Percentiles rank a stretch among this genome's conserved stretches.
Conservation (phyloP, 1,139 yeast genomes). For the Spathaspora sp. region DNA sequence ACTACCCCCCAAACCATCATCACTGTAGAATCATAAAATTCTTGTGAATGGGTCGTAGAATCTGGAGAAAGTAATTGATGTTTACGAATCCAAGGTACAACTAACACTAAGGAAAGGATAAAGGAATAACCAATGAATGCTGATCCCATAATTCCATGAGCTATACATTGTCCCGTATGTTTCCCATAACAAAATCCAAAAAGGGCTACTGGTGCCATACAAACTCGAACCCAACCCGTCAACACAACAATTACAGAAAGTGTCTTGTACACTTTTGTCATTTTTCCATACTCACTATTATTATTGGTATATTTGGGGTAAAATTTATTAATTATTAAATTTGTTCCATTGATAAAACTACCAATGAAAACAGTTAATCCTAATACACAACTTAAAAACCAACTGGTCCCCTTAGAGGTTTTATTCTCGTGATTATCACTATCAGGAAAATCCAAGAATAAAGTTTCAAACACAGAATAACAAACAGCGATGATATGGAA, state of each 20-base stretch:
- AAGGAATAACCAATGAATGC: slow-evolving; percentile 82
- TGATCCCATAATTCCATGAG: slow-evolving; percentile 96
- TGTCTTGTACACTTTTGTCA: slow-evolving; percentile 39
- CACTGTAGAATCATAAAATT: slow-evolving; percentile 75
- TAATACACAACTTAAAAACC: slow-evolving; percentile 53
- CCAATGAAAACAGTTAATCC: slow-evolving; percentile 54
- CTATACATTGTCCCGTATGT: slow-evolving; percentile 89
- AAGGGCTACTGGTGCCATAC: slow-evolving; percentile 79
- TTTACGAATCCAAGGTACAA: slow-evolving; percentile 66
- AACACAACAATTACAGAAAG: slow-evolving; percentile 47
- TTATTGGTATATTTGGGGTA: slow-evolving; percentile 27
- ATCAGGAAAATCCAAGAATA: slow-evolving; percentile 62
- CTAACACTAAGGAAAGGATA: slow-evolving; percentile 60
- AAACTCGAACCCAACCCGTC: slow-evolving; percentile 68
- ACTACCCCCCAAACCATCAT: slow-evolving; percentile 91
- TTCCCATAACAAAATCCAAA: slow-evolving; percentile 74
- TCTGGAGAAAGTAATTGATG: slow-evolving; percentile 26
- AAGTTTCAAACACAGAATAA: slow-evolving; percentile 55
- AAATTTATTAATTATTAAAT: slow-evolving; percentile 38
- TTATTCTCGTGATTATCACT: slow-evolving; percentile 61
- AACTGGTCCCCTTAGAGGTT: slow-evolving; percentile 64
- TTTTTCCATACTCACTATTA: slow-evolving; percentile 14
- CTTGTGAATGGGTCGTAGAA: slow-evolving; percentile 61
- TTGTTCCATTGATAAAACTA: slow-evolving; percentile 52
- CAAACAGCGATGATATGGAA: slow-evolving; percentile 48